A percentile compares a stretch with the other conserved stretches of the same genome.
Conservation (phyloP, 495 filamentous ascomycete species). For the Penicillium argentinense region DNA sequence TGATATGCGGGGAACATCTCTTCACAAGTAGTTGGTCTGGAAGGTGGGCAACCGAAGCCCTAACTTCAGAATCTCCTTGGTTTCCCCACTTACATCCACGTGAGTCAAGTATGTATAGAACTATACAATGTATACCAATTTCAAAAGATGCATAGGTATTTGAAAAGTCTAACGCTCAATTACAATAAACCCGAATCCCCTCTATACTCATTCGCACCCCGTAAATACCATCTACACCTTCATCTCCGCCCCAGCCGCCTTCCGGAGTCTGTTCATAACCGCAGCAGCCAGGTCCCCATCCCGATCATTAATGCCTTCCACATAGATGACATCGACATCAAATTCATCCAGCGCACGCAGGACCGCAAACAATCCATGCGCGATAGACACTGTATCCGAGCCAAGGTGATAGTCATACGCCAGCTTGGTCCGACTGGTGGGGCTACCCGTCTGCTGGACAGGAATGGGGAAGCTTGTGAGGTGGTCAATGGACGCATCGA, state of each 20-base stretch:
- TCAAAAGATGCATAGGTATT: too few species aligned
- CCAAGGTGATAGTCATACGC: slow-evolving; percentile 63
- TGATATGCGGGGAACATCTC: too few species aligned
- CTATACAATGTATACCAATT: background rate
- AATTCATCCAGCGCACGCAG: slow-evolving; percentile 79
- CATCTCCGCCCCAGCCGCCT: slow-evolving; percentile 66
- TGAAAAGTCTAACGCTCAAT: too few species aligned
- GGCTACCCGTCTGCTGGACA: slow-evolving; percentile 26
- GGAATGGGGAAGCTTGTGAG: slow-evolving; percentile 34
- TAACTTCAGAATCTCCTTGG: too few species aligned
- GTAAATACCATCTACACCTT: slow-evolving; percentile 29
- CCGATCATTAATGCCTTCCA: slow-evolving; percentile 79
- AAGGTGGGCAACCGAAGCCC: too few species aligned
- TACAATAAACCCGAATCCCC: background rate
- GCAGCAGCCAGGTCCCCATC: slow-evolving; percentile 84
- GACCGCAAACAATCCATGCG: slow-evolving; percentile 82
- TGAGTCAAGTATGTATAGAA: too few species aligned
- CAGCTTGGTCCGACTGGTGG: slow-evolving; percentile 28
- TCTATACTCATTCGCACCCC: background rate
- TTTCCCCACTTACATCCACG: too few species aligned
- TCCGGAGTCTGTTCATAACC: slow-evolving; percentile 92
- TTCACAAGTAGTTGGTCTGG: background rate
- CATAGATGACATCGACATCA: slow-evolving; percentile 80
- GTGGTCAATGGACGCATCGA: slow-evolving; percentile 29
- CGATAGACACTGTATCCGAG: slow-evolving; percentile 65